These are phyloP conservation scores for Capsicum pubescens DNA, from an alignment of 257 asterid species.

Conservation along the genomic window DNA sequence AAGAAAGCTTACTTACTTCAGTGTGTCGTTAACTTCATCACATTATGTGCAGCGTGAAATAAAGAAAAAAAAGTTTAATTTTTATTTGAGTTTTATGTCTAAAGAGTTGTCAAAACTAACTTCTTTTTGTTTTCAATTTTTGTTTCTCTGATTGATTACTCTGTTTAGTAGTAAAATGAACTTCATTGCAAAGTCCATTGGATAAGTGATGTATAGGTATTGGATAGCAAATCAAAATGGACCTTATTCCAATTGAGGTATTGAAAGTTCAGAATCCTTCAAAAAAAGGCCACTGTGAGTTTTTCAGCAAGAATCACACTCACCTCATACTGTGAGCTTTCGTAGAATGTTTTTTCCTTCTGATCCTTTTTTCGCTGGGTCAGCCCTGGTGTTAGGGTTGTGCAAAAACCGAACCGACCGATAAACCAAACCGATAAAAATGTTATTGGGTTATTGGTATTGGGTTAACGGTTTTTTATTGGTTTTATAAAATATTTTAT, in stretches of 20 bases:
- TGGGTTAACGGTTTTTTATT: too few species aligned
- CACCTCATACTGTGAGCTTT: conserved; percentile 7
- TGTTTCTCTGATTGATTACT: neutral
- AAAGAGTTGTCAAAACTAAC: neutral
- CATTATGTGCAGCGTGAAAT: neutral
- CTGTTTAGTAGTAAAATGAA: conserved; percentile 9
- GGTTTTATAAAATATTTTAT: too few species aligned
- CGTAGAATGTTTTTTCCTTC: neutral
- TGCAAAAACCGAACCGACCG: too few species aligned
- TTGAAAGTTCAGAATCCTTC: neutral
- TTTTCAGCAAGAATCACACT: neutral
- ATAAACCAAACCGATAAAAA: too few species aligned
- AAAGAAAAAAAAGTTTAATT: neutral
- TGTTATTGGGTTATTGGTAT: too few species aligned
- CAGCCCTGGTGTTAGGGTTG: neutral
- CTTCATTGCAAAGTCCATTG: neutral
- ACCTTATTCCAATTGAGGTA: neutral
- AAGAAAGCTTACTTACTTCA: neutral
- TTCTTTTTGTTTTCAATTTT: neutral
- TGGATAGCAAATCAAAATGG: neutral
- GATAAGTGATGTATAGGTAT: neutral
- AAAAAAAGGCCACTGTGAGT: neutral
- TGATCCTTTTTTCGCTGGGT: conserved; percentile 12
- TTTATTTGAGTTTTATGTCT: neutral
- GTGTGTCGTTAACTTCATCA: neutral